These are phyloP conservation scores for Pelargonium myrrhifolium DNA, from an alignment of 441 rosid genomes.

Conservation along the genomic window DNA sequence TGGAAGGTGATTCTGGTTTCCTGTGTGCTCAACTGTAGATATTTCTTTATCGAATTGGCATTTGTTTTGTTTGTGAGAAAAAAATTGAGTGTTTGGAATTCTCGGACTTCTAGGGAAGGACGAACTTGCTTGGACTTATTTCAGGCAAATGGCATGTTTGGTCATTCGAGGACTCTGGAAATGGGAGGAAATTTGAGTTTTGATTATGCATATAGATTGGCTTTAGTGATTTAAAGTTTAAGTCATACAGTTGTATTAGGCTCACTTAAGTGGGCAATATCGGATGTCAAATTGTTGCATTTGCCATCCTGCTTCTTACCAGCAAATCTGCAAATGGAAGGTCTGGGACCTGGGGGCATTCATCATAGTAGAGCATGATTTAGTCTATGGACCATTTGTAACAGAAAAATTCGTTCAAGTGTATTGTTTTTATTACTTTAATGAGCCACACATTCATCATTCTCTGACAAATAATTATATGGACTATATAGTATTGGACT, in stretches of 20 bases:
- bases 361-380: neutral
- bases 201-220: no score
- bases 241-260: neutral
- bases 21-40: no score
- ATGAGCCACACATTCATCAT: neutral
- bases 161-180: neutral
- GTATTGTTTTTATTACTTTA: no score
- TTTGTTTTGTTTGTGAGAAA: conserved; percentile 6
- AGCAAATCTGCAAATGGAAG: neutral
- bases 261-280: neutral
- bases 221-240: neutral
- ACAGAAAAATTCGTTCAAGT: neutral
- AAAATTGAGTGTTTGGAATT: neutral
- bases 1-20: conserved; percentile 57
- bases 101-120: neutral
- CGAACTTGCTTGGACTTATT: neutral
- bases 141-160: neutral
- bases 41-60: neutral
- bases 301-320: neutral
- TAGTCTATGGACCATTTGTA: neutral
- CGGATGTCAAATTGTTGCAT: neutral
- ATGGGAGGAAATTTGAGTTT: neutral
- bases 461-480: neutral
- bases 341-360: neutral
- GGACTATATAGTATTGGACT: neutral